Evolutionary conservation across 768 basidiomycete genomes (phyloP), one percentile per base, ranked within the genome.

Genomic region (Naganishia friedmannii): DNA sequence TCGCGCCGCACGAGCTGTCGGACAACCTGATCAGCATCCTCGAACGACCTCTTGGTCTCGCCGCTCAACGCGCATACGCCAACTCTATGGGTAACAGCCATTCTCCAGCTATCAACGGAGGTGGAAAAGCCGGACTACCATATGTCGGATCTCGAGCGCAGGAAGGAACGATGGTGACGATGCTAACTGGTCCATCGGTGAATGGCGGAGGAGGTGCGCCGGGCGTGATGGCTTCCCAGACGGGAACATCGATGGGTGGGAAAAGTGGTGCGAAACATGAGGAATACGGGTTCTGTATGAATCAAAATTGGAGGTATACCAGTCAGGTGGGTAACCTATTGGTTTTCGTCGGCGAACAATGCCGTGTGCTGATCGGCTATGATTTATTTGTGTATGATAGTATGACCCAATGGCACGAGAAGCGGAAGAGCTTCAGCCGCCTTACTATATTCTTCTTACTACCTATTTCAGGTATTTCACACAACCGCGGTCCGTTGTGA

Each of bases 251-350:
- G 32, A n/a, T 58, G 57, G 58, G 66, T 31, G 65, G 56, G 9
- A 70, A 75, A 37, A 77, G 73, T 51, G 79, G 78, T 60, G 71
- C 72, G 39, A 79, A 76, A 73, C 81, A 98, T 82, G 86, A 90
- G 29, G 94, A 97, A 82, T 97, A 94, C 78, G 94, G 94, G 0
- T 92, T 93, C 80, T 93, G 91, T 76, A 87, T 86, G 29, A 88
- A 92, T 75, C 87, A 90, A 72, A 83, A 83, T 78, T 90, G 70
- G 82, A 83, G 66, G 78, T 83, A 66, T 86, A 87, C 76, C 82
- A 86, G 68, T 76, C 77, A 78, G 72, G 75, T 78, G 67, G 67
- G 73, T 71, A 17, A 17, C 28, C 3, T 9, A 26, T 19, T n/a
- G 23, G n/a, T 42, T 17, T 32, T 29, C 9, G 56, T 51, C n/a